Conservation (phyloP, 2,329 filamentous ascomycete species). For the Fusarium globosum region DNA sequence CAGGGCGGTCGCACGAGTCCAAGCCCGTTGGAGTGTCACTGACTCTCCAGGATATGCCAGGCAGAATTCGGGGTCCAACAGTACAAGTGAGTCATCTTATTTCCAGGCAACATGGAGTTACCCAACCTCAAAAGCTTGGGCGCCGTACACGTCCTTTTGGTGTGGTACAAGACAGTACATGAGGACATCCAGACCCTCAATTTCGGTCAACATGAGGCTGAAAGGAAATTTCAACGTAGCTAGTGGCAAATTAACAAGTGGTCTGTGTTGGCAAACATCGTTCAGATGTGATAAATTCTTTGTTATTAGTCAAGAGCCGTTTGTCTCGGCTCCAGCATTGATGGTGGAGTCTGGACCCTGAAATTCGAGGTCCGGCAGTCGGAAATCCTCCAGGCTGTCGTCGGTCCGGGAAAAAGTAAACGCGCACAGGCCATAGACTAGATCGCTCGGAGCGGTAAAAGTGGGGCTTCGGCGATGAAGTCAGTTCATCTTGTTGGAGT, state of each 20-base stretch:
- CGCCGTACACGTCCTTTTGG: slow-evolving; percentile 11
- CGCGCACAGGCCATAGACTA: slow-evolving; percentile 28
- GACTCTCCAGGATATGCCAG: slow-evolving; percentile 31
- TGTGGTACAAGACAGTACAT: slow-evolving; percentile 33
- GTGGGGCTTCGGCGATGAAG: slow-evolving; percentile 22
- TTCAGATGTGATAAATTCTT: slow-evolving; percentile 5
- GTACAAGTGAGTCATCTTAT: slow-evolving; percentile 9
- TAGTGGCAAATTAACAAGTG: slow-evolving; percentile 22
- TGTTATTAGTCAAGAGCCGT: slow-evolving; percentile 9
- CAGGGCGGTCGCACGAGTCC: slow-evolving; percentile 2
- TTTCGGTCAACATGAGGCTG: slow-evolving; percentile 21
- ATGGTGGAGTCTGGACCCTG: slow-evolving; percentile 34
- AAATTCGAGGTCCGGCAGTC: slow-evolving; percentile 11
- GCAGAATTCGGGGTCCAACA: slow-evolving; percentile 9
- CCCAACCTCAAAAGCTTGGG: slow-evolving; percentile 8
- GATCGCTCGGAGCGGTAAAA: slow-evolving; percentile 3
- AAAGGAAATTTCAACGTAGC: neutral
- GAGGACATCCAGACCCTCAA: slow-evolving; percentile 2
- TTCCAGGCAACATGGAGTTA: slow-evolving; percentile 22
- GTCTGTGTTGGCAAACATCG: slow-evolving; percentile 17
- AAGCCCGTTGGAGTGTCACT: neutral
- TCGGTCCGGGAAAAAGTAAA: slow-evolving; percentile 37
- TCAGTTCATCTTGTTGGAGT: slow-evolving; percentile 22
- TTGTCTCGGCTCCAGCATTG: neutral
- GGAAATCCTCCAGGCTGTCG: neutral